phyloP scores from a whole-genome alignment of 23 red algal species.

The Agarophyton chilense region DNA sequence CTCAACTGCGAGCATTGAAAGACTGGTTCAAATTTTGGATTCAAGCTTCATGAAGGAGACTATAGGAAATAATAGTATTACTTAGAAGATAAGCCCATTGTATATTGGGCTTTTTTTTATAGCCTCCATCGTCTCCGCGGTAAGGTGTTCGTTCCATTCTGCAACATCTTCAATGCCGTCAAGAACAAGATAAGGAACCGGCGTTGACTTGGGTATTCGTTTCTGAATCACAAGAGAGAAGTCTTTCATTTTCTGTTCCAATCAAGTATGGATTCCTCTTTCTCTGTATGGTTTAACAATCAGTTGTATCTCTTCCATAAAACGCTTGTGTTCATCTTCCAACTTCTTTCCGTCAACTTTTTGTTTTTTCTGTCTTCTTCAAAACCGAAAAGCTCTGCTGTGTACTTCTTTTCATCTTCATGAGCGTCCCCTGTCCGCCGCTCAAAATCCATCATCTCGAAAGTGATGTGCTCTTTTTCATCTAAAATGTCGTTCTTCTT shows the following conservation, averaged over 20 bases:
- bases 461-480: slow-evolving; percentile 61
- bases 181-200: slow-evolving; percentile 47
- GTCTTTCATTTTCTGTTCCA: slow-evolving; percentile 46
- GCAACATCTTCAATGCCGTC: slow-evolving; percentile 67
- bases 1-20: slow-evolving; percentile 56
- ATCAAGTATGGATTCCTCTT: slow-evolving; percentile 56
- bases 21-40: slow-evolving; percentile 49
- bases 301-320: slow-evolving; percentile 52
- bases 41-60: slow-evolving; percentile 41
- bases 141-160: slow-evolving; percentile 62
- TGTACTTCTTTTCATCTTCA: slow-evolving; percentile 43
- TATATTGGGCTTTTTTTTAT: slow-evolving; percentile 70
- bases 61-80: slow-evolving; percentile 56
- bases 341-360: slow-evolving; percentile 50
- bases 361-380: slow-evolving; percentile 41
- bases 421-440: slow-evolving; percentile 24
- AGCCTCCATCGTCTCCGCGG: slow-evolving; percentile 54
- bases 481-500: slow-evolving; percentile 54
- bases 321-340: slow-evolving; percentile 39
- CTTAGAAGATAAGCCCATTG: slow-evolving; percentile 69
- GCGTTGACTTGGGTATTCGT: slow-evolving; percentile 52
- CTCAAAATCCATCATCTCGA: slow-evolving; percentile 41
- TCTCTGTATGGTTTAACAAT: slow-evolving; percentile 52
- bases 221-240: slow-evolving; percentile 48
- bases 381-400: not conserved